These are phyloP conservation scores for Neurospora sp. DNA, from an alignment of 2,329 filamentous ascomycete genomes.

Conservation along the genomic window DNA sequence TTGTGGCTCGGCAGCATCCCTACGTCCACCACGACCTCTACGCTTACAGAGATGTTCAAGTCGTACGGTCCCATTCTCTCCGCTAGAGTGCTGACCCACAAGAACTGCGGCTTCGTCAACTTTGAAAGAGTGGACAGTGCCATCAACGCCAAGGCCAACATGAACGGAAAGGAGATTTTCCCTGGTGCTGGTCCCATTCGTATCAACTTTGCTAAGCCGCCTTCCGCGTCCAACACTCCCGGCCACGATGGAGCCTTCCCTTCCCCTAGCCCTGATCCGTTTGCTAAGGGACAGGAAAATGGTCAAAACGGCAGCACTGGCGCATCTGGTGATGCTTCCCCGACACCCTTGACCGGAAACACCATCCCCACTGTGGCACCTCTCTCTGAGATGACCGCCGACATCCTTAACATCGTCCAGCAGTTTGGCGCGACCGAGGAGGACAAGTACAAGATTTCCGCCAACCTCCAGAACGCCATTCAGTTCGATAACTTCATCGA, in stretches of 20 bases:
- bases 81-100: constrained; percentile 88
- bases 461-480: constrained; percentile 68
- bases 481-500: constrained; percentile 61
- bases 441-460: constrained; percentile 62
- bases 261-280: constrained; percentile 84
- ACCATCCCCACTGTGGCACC: constrained; percentile 58
- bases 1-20: constrained; percentile 97
- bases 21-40: constrained; percentile 91
- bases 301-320: constrained; percentile 22
- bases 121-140: constrained; percentile 89
- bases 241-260: constrained; percentile 81
- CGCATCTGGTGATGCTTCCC: constrained; percentile 21
- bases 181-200: constrained; percentile 88
- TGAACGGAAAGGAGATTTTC: constrained; percentile 98
- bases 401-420: constrained; percentile 77
- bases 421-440: constrained; percentile 81
- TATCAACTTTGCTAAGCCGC: constrained; percentile 96
- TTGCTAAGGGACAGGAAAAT: constrained; percentile 47
- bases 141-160: constrained; percentile 72
- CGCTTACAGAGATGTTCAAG: constrained; percentile 89
- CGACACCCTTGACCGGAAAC: constrained; percentile 27
- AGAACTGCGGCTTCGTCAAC: constrained; percentile 98
- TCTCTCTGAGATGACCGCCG: constrained; percentile 66
- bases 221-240: constrained; percentile 80
- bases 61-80: constrained; percentile 87